Conservation (phyloP, 257 asterid genomes). For the Solanum virginianum region DNA sequence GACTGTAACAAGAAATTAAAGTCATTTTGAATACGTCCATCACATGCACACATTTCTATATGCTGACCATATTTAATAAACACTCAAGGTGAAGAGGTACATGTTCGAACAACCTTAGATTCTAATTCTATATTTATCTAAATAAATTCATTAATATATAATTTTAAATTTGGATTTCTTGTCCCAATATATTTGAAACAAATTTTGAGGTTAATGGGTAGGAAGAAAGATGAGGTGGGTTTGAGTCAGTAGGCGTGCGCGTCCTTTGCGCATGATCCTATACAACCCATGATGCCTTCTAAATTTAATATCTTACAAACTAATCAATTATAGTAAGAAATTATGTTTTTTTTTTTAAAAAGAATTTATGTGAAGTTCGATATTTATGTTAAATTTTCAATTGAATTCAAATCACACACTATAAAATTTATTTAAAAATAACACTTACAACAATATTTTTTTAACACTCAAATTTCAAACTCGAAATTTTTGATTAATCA, state of each 20-base stretch:
- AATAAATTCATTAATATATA: not conserved
- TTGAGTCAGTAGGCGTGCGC: constrained; percentile 47
- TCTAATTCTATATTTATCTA: not conserved
- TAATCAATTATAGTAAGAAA: not conserved
- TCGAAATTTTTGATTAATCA: no score
- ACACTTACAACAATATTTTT: no score
- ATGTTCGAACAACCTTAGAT: not conserved
- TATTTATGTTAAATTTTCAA: no score
- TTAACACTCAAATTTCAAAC: no score
- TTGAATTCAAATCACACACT: no score
- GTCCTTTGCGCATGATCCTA: constrained; percentile 56
- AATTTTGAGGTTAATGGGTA: not conserved
- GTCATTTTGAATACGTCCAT: not conserved
- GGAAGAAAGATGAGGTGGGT: constrained; percentile 3
- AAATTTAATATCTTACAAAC: not conserved
- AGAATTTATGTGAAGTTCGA: no score
- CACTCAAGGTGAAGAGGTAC: not conserved
- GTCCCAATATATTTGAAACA: no score
- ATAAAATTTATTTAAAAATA: no score
- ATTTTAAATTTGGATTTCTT: not conserved
- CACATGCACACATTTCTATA: not conserved
- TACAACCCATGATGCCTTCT: constrained; percentile 13
- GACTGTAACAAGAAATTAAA: not conserved
- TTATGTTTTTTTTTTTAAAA: not conserved
- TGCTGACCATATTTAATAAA: not conserved